Evolutionary conservation across 305 asterid genomes (phyloP), one percentile per base, ranked within the genome.

Genomic region (Vinca major): DNA sequence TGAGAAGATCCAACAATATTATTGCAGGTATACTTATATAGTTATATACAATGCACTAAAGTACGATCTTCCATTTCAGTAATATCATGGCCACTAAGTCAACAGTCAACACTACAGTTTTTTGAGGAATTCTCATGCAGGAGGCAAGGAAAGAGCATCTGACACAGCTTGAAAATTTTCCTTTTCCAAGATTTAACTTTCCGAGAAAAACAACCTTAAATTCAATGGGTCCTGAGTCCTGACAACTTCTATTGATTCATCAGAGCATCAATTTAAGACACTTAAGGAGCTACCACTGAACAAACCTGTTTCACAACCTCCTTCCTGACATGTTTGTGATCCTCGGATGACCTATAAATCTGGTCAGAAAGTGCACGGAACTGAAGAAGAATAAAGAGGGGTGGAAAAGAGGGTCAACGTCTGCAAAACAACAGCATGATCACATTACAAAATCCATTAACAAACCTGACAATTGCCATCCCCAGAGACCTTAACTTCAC

Each of bases 401-500:
- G 33, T 26, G 33, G 1, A 26, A 26, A 26, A 26, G 33, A 13
- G 40, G 10, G 61, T 74, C 12, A 78, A 55, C 7, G 68, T 19
- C 21, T 33, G 37, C 44, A 44, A 33, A 52, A 51, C 39, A 50
- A 44, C 21, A 20, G 69, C 44, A 63, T 45, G 20, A 56, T 19
- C 55, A 66, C 62, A 17, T 19, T 40, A 58, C 62, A 14, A 61
- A 67, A 71, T 8, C 62, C 16, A 50, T 13, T 56, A 53, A 78
- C 66, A 71, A 75, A 85, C 90, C 88, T 86, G 92, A 77, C 88
- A 86, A 69, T 85, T 86, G 40, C 93, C 90, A 69, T 84, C 93
- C 63, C 93, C 93, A 4, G 89, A 83, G 62, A 86, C 89, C 81
- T 69, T 82, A 67, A 81, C 84, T 73, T 86, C 92, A 63, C 53